phyloP scores from a whole-genome alignment of 2,329 filamentous ascomycete genomes.

The Colletotrichum sp. region DNA sequence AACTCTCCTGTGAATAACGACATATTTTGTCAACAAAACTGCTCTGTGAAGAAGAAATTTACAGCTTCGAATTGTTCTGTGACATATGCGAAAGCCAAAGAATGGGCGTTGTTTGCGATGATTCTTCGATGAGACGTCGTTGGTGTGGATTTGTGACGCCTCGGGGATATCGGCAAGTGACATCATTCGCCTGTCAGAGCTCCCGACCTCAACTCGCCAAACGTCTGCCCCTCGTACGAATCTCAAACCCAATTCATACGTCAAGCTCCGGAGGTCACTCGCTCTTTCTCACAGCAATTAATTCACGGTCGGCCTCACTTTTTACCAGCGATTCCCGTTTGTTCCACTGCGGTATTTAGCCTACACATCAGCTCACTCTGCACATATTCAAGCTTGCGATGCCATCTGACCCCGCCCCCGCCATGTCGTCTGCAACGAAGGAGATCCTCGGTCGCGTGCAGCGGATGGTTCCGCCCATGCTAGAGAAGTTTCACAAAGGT shows the following conservation, averaged over 20 bases:
- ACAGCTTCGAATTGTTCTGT: neutral
- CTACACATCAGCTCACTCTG: neutral
- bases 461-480: constrained; percentile 92
- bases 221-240: neutral
- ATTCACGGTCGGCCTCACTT: neutral
- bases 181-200: constrained; percentile 17
- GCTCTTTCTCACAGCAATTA: neutral
- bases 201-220: neutral
- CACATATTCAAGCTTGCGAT: neutral
- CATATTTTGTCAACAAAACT: neutral
- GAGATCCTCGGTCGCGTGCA: constrained; percentile 80
- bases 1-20: accelerated
- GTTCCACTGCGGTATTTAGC: neutral
- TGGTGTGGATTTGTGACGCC: neutral
- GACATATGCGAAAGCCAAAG: neutral
- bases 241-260: neutral
- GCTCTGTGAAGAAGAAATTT: neutral
- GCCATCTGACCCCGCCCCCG: constrained; percentile 27
- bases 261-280: neutral
- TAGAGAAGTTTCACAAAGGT: constrained; percentile 97
- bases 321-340: neutral
- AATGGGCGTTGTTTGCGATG: neutral
- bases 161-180: neutral
- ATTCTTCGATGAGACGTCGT: neutral
- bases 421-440: constrained; percentile 74